Percentiles rank a stretch among this genome's conserved stretches.
These are phyloP conservation scores for Tulasnella sp. DNA, from an alignment of 768 basidiomycete species.

Conservation along the genomic window DNA sequence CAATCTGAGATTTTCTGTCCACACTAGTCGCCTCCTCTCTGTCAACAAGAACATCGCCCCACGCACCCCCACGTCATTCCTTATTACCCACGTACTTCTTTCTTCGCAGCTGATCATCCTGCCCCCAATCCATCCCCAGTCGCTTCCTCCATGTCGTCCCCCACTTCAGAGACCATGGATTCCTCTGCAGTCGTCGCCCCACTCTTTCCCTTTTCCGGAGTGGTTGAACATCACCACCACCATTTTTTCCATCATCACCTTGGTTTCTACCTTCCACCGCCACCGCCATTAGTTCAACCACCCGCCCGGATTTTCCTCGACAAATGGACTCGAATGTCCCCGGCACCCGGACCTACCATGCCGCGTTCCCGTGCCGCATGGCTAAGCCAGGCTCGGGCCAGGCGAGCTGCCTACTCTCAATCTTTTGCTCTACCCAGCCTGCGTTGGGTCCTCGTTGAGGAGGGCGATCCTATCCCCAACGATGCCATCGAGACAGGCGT, in stretches of 20 bases:
- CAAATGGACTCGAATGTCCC: background rate
- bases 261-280: background rate
- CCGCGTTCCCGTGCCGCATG: background rate
- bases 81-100: background rate
- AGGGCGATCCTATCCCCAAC: conserved; percentile 23
- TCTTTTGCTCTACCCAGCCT: conserved; percentile 27
- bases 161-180: background rate
- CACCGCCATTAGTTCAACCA: background rate
- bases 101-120: background rate
- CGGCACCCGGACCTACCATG: background rate
- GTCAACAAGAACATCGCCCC: background rate
- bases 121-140: background rate
- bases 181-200: background rate
- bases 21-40: background rate
- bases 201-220: background rate
- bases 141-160: background rate
- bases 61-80: background rate
- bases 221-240: background rate
- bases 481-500: conserved; percentile 29
- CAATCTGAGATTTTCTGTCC: background rate
- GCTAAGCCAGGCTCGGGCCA: background rate
- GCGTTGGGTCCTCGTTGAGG: conserved; percentile 30
- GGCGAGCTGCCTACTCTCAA: conserved; percentile 21
- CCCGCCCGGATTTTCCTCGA: background rate
- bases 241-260: background rate